Conservation (phyloP, 164 flowering plant genomes). For the Liquidambar formosana region DNA sequence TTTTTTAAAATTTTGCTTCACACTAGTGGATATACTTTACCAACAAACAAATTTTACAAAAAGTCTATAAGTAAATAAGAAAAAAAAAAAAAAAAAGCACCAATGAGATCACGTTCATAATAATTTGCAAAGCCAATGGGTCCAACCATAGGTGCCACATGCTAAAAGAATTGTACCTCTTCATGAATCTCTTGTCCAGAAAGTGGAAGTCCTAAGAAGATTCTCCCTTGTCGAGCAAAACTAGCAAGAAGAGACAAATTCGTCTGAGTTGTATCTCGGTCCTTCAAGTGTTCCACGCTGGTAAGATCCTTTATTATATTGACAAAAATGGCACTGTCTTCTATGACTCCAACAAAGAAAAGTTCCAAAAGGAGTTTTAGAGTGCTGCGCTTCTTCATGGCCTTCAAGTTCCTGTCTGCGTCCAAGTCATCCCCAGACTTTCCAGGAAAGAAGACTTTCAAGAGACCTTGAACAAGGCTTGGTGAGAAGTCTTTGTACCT, state of each 20-base stretch:
- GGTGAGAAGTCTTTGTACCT: slow-evolving; percentile 92
- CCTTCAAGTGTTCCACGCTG: slow-evolving; percentile 77
- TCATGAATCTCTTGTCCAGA: slow-evolving; percentile 79
- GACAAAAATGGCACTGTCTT: slow-evolving; percentile 68
- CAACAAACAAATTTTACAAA: too few relatives aligned
- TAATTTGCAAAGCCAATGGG: too few relatives aligned
- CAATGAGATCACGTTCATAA: neutral
- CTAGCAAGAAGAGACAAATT: slow-evolving; percentile 90
- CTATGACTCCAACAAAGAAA: slow-evolving; percentile 87
- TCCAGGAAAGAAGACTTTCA: slow-evolving; percentile 84
- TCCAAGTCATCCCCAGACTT: slow-evolving; percentile 84
- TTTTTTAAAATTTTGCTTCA: too few relatives aligned
- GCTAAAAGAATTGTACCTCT: slow-evolving; percentile 51
- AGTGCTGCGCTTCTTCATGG: slow-evolving; percentile 93
- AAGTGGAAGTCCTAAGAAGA: slow-evolving; percentile 75
- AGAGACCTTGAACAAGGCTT: slow-evolving; percentile 76
- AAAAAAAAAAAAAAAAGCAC: neutral
- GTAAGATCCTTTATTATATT: slow-evolving; percentile 90
- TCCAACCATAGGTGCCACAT: too few relatives aligned
- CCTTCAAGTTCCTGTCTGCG: slow-evolving; percentile 72
- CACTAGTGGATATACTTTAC: too few relatives aligned
- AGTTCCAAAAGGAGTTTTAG: slow-evolving; percentile 89
- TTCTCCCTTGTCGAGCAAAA: slow-evolving; percentile 95
- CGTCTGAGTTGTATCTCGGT: slow-evolving; percentile 84
- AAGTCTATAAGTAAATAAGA: too few relatives aligned